These are phyloP conservation scores for Astraeus odoratus DNA, from an alignment of 768 basidiomycete genomes.

Conservation along the genomic window DNA sequence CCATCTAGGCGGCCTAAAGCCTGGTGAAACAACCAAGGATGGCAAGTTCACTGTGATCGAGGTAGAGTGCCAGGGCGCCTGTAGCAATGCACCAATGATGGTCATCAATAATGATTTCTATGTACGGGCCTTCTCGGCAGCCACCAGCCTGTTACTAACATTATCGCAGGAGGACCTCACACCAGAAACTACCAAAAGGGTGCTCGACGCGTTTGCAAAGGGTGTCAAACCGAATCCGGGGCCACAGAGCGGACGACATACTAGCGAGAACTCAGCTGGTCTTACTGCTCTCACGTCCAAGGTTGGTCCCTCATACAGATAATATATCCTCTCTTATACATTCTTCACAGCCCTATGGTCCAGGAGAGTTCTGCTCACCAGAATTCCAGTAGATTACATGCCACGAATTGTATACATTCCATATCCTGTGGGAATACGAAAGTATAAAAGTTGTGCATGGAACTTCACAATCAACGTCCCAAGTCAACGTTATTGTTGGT, in stretches of 20 bases:
- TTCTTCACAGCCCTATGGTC: conserved; percentile 74
- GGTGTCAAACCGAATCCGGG: conserved; percentile 91
- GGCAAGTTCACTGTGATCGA: conserved; percentile 97
- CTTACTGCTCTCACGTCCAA: conserved; percentile 73
- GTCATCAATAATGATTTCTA: conserved; percentile 96
- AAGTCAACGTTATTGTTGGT: not conserved
- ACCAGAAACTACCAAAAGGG: conserved; percentile 63
- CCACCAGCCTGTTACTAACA: conserved; percentile 7
- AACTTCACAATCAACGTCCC: not conserved
- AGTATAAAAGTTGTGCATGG: not conserved
- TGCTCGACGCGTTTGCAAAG: conserved; percentile 71
- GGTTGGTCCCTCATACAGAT: conserved; percentile 33
- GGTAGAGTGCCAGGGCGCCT: conserved; percentile 98
- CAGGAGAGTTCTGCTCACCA: conserved; percentile 80
- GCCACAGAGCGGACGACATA: conserved; percentile 80
- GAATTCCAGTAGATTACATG: conserved; percentile 63
- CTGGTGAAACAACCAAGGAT: conserved; percentile 91
- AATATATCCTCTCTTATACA: conserved; percentile 5
- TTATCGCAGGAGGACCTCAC: conserved; percentile 73
- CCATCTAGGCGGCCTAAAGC: conserved; percentile 77
- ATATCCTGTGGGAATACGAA: not conserved
- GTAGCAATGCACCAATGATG: conserved; percentile 97
- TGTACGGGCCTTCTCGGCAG: conserved; percentile 39
- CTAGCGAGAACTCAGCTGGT: conserved; percentile 91
- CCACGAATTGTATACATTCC: not conserved